Evolutionary conservation across 495 filamentous ascomycete genomes (phyloP), one percentile per base, ranked within the genome.

Genomic region (Hamigera avellanea): DNA sequence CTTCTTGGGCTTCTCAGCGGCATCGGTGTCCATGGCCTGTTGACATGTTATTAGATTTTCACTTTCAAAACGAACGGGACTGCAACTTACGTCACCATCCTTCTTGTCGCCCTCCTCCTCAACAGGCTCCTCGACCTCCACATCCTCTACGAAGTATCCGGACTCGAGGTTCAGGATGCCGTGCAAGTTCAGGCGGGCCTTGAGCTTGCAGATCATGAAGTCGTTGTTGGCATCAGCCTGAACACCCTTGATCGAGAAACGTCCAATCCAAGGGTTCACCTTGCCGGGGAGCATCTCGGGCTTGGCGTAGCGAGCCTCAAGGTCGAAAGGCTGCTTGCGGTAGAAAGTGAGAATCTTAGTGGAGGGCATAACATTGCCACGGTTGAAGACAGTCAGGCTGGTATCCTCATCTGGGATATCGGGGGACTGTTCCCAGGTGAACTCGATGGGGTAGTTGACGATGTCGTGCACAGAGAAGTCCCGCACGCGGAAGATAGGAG

Each of bases 321-420:
- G 72, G 51, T 96, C 86, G 63, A 99, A 99, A 2, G 86, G 69
- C 59, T 96, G 86, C 70, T 95, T 96, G 43, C 91, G 82, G 73
- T 96, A 96, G 73, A 96, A 99, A 18, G 91, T 99, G 32, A 99
- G 80, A 45, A 99, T 99, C 75, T 99, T 99, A 40, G 91, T 99
- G 5, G 91, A 96, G 33, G 91, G 91, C 71, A 99, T 84, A 36
- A 95, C 82, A 48, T 95, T 95, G 63, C 88, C 91, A 59, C 80
- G 86, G 75, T 87, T 89, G 69, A 99, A 99, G 49, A 99, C 91
- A 19, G 83, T 94, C 34, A 99, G 72, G 68, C 80, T 91, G 35
- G 93, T 96, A 54, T 96, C 91, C 70, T 99, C 91, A 59, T 99
- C 93, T 19, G 91, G 91, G 49, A 99, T 96, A 40, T 99, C 91